Evolutionary conservation across 768 basidiomycete species (phyloP), one percentile per base, ranked within the genome.

Genomic region (Dioszegia crocea): DNA sequence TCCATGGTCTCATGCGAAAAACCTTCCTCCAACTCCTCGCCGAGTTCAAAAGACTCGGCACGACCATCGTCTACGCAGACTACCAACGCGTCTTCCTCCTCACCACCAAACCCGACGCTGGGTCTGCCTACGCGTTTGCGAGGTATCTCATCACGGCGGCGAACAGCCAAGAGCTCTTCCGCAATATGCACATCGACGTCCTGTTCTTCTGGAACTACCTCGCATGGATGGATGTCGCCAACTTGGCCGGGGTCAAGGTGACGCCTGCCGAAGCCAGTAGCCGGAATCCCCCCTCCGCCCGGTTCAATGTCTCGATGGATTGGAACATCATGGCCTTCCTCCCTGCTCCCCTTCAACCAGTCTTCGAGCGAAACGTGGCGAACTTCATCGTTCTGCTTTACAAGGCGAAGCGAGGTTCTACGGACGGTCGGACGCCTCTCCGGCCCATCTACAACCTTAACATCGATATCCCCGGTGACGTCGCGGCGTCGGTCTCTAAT

Each of bases 1-100:
- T 98, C 9, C 88, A 93, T 66, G 89, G 91, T 14, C 83, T 98
- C 46, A 99, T 99, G 96, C 85, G 89, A 60, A 98, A 99, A 80
- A 92, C 89, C 0, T 97, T 97, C 79, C 88, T 96, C 57, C 96
- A 98, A 77, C 82, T 99, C 63, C 82, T 98, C 21, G 93, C 94
- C 14, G 96, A 99, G 76, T 93, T 97, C 80, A 91, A 88, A 68
- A 84, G 96, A 17, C 82, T 99, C 1, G 96, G 96, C 0, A 93
- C 92, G 0, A 86, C 89, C 55, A 86, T 98, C 57, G 84, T 98
- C 29, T 91, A 92, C 62, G 94, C 93, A 24, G 91, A 98, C 76
- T 92, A 98, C 76, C 86, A 88, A 60, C 84, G 85, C 10, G 86
- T 99, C 65, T 81, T 96, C 43, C 84, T 99, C 33, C 86, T 93